phyloP scores from a whole-genome alignment of 2,329 filamentous ascomycete genomes.

The Celoporthe dispersa region DNA sequence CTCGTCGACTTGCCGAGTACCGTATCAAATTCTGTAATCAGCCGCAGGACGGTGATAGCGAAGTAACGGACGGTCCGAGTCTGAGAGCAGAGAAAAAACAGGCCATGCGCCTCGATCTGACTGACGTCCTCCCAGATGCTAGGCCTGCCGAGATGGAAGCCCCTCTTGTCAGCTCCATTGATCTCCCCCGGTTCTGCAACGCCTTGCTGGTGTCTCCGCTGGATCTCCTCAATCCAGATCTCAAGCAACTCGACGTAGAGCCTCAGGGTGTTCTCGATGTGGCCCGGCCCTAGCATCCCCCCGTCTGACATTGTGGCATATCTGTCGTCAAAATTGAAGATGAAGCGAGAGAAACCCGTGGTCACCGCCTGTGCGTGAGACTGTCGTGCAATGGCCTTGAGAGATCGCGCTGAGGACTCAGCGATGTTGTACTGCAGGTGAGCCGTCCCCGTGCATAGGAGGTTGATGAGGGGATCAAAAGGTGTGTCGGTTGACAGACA shows the following conservation, averaged over 20 bases:
- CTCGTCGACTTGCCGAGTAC: slow-evolving; percentile 73
- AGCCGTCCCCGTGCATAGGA: slow-evolving; percentile 94
- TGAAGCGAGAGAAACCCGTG: slow-evolving; percentile 94
- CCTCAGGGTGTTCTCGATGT: slow-evolving; percentile 91
- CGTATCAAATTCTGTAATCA: slow-evolving; percentile 92
- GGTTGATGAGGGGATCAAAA: slow-evolving; percentile 90
- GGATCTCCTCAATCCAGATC: slow-evolving; percentile 98
- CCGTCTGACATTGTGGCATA: slow-evolving; percentile 99
- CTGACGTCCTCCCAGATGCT: slow-evolving; percentile 92
- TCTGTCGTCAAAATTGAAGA: slow-evolving; percentile 97
- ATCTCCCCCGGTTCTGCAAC: slow-evolving; percentile 68
- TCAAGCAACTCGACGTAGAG: slow-evolving; percentile 92
- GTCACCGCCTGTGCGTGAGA: slow-evolving; percentile 94
- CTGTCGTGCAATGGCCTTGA: slow-evolving; percentile 94
- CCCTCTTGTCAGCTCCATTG: slow-evolving; percentile 68
- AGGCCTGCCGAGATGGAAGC: slow-evolving; percentile 80
- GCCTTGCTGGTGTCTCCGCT: slow-evolving; percentile 78
- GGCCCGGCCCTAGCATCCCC: slow-evolving; percentile 89
- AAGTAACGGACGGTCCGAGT: slow-evolving; percentile 87
- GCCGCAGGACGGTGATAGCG: slow-evolving; percentile 86
- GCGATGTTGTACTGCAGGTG: slow-evolving; percentile 94
- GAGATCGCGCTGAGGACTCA: slow-evolving; percentile 84
- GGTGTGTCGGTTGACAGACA: slow-evolving; percentile 90
- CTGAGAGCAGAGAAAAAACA: slow-evolving; percentile 97
- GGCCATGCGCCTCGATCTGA: slow-evolving; percentile 91